Evolutionary conservation across 1,139 yeast genomes (phyloP), one percentile per base, ranked within the genome.

Genomic region (Meyerozyma elateridarum): DNA sequence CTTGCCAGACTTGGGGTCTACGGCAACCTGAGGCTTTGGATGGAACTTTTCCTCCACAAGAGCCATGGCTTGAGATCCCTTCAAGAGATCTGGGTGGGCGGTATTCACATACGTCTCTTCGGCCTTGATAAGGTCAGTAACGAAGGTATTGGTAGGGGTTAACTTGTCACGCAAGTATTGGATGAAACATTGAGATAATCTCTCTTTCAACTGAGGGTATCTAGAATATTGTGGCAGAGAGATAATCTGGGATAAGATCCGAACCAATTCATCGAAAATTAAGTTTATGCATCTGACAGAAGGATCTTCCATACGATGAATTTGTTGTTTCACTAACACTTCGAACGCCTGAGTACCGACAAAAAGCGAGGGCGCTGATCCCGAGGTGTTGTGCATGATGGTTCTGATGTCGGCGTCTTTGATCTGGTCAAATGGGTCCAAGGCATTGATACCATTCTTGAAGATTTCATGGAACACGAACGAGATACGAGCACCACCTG

Each of bases 341-440:
- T 91, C 98, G 54, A 91, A 91, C 0, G 97, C 97, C 51, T 87
- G 91, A 6, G 98, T 91, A 29, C 97, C 98, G 37, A 91, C 98
- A 62, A 91, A 91, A 48, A 91, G 70, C 4, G 96, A 85, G n/a
- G 98, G 98, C 1, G 96, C 87, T 12, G 96, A 83, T 52, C 98
- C 98, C 9, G 96, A 84, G 28, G 96, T 85, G 58, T 91, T 91
- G 66, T 89, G 87, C 89, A 83, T 82, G 38, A 91, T 89, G n/a
- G 98, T 91, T 61, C 98, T 79, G 48, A 93, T 93, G 56, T 91
- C 99, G 20, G 85, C 84, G 56, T 91, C 98, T 64, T 88, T 89
- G 51, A 91, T 89, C 59, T 89, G 95, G 55, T 91, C 98, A 59
- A 85, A 93, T 36, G 99, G 99, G 57, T 93, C 98, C 39, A 91